Evolutionary conservation across 331 rosid species (phyloP).

Genomic region (Acacia concinna): DNA sequence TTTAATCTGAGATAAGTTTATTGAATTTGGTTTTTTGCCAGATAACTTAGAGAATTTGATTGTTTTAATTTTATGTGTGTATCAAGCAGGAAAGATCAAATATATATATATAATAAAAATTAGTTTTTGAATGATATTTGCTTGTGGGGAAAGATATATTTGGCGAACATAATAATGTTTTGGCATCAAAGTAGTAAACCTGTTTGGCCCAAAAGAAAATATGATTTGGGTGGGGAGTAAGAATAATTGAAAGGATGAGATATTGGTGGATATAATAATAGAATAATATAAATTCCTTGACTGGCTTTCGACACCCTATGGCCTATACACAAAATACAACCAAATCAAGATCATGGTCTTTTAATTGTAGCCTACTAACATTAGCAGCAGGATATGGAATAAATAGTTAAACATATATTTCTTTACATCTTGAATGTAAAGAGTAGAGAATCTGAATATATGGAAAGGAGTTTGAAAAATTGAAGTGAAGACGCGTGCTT

Average conservation of each 20-base stretch:
- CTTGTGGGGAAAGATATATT: background rate
- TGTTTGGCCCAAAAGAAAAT: background rate
- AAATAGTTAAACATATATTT: background rate
- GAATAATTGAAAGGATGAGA: background rate
- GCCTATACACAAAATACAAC: background rate
- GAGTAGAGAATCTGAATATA: background rate
- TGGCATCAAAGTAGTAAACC: background rate
- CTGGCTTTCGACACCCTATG: background rate
- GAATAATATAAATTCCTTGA: background rate
- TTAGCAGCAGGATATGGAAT: background rate
- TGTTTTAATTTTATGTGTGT: too few relatives aligned
- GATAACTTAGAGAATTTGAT: too few relatives aligned
- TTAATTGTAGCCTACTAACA: background rate
- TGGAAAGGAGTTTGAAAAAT: background rate
- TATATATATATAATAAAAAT: background rate
- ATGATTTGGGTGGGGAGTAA: background rate
- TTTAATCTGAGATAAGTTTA: too few relatives aligned
- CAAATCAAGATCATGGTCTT: background rate
- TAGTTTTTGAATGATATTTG: background rate
- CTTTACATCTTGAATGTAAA: background rate
- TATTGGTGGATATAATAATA: background rate
- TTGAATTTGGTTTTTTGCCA: too few relatives aligned
- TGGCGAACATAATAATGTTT: background rate
- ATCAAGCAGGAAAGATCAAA: background rate
- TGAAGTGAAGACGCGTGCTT: background rate